Conservation (phyloP, 257 asterid species). For the Cruciata laevipes region DNA sequence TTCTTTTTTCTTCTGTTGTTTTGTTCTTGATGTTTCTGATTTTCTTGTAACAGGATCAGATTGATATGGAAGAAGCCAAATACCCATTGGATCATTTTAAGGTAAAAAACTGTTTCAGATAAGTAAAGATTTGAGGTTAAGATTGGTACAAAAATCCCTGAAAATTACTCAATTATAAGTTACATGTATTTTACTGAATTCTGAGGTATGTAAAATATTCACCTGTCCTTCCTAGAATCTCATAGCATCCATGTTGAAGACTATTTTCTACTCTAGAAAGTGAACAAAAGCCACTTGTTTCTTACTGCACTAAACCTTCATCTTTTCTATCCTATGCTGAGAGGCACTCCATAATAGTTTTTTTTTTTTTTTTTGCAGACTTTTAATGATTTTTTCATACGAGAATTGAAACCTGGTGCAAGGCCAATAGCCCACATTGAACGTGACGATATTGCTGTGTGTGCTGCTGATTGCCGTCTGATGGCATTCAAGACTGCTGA, state of each 20-base stretch:
- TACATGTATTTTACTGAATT: neutral
- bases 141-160: neutral
- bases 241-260: neutral
- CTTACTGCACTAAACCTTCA: neutral
- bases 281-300: neutral
- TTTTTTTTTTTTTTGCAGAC: constrained; percentile 53
- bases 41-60: constrained; percentile 74
- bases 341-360: neutral
- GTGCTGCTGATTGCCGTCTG: constrained; percentile 91
- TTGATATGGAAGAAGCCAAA: constrained; percentile 69
- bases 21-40: constrained; percentile 17
- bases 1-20: constrained; percentile 5
- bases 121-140: neutral
- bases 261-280: neutral
- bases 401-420: constrained; percentile 76
- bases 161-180: too few species aligned
- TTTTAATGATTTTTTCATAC: constrained; percentile 79
- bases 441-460: constrained; percentile 69
- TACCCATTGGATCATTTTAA: constrained; percentile 82
- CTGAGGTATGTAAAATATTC: neutral
- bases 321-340: neutral
- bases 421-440: constrained; percentile 62
- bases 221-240: neutral
- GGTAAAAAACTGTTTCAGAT: constrained; percentile 36
- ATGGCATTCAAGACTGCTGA: constrained; percentile 65